Conservation (phyloP, 306 rosid genomes). For the Styphnolobium japonicum region DNA sequence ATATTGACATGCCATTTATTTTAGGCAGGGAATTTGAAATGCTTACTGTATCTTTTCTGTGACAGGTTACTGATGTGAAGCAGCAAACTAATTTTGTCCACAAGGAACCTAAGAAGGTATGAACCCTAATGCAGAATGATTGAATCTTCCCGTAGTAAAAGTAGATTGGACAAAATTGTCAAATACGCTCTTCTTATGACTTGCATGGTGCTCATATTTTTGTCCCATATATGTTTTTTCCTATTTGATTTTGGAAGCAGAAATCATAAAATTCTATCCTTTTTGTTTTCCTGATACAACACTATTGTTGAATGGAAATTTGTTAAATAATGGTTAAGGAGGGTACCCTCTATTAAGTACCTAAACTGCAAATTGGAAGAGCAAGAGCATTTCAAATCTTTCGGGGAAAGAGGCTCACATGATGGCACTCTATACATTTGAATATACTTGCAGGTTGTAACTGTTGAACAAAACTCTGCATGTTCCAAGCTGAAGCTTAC, state of each 20-base stretch:
- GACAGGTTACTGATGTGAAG: conserved; percentile 62
- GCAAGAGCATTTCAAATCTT: conserved; percentile 20
- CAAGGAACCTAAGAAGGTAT: conserved; percentile 74
- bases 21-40: neutral
- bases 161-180: conserved; percentile 7
- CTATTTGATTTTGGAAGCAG: neutral
- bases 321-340: neutral
- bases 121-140: conserved; percentile 10
- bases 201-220: neutral
- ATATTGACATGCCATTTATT: conserved; percentile 2
- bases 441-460: conserved; percentile 55
- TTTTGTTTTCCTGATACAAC: neutral
- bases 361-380: conserved; percentile 10
- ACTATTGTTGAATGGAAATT: neutral
- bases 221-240: neutral
- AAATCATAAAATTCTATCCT: neutral
- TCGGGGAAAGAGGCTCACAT: conserved; percentile 2
- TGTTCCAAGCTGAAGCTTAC: conserved; percentile 71
- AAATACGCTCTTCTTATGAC: neutral
- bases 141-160: conserved; percentile 12
- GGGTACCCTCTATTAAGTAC: conserved; percentile 13
- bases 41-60: conserved; percentile 29
- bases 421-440: conserved; percentile 16
- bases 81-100: conserved; percentile 68
- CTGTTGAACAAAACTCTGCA: conserved; percentile 42